These are phyloP conservation scores for Prinsepia uniflora DNA, from an alignment of 306 rosid species.

Conservation along the genomic window DNA sequence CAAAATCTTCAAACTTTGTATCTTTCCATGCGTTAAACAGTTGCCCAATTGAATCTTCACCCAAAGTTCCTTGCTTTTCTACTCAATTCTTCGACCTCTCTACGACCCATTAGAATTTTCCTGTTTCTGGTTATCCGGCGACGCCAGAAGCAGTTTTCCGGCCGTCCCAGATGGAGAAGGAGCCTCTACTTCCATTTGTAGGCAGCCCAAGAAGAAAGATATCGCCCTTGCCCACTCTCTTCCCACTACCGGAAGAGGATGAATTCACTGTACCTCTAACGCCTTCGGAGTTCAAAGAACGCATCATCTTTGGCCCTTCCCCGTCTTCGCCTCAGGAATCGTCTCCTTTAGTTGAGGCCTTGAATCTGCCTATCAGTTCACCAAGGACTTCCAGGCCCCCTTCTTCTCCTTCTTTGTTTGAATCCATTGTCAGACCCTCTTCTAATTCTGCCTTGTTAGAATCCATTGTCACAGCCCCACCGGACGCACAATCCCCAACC, in stretches of 20 bases:
- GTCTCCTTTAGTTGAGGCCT: conserved; percentile 58
- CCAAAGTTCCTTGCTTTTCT: neutral
- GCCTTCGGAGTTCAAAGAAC: conserved; percentile 70
- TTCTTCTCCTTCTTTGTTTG: conserved; percentile 38
- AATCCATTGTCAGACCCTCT: conserved; percentile 17
- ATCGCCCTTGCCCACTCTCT: conserved; percentile 21
- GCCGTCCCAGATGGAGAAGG: conserved; percentile 58
- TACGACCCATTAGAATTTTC: neutral
- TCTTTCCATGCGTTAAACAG: neutral
- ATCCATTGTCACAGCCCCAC: conserved; percentile 14
- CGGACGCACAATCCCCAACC: conserved; percentile 27
- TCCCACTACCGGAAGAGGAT: conserved; percentile 58
- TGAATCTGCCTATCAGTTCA: conserved; percentile 46
- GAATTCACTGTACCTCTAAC: conserved; percentile 54
- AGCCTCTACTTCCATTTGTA: conserved; percentile 64
- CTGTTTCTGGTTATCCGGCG: conserved; percentile 8
- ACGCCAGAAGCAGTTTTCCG: neutral
- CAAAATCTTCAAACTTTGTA: neutral
- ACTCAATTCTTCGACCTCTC: neutral
- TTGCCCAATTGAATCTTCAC: neutral
- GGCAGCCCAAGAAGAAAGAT: conserved; percentile 46
- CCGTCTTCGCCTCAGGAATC: conserved; percentile 43
- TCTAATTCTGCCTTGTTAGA: conserved; percentile 40
- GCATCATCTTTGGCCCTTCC: conserved; percentile 71
- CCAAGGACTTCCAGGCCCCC: conserved; percentile 30